These are phyloP conservation scores for Tylopilus sp. DNA, from an alignment of 1,284 basidiomycete species.

Conservation along the genomic window DNA sequence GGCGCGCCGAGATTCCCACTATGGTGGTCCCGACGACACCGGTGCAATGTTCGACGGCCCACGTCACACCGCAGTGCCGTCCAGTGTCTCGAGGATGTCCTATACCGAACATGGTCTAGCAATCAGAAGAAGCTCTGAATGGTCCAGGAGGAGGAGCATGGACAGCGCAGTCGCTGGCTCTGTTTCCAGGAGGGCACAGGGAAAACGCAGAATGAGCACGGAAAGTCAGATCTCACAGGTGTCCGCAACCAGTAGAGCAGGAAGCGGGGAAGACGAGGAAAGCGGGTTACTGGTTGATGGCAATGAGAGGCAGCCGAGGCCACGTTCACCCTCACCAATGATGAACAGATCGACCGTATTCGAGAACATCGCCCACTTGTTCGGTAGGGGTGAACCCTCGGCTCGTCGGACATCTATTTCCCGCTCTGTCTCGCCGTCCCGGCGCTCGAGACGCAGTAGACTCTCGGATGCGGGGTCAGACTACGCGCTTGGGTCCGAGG, in stretches of 20 bases:
- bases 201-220: constrained; percentile 45
- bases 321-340: constrained; percentile 41
- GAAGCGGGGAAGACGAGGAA: constrained; percentile 25
- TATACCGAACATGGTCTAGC: constrained; percentile 47
- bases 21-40: constrained; percentile 48
- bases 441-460: constrained; percentile 52
- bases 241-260: constrained; percentile 29
- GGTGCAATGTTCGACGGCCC: constrained; percentile 78
- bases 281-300: constrained; percentile 27
- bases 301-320: constrained; percentile 25
- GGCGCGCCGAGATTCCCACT: constrained; percentile 63
- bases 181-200: constrained; percentile 31
- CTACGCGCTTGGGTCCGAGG: constrained; percentile 52
- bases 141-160: constrained; percentile 52
- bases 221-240: constrained; percentile 46
- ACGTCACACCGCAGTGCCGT: constrained; percentile 66
- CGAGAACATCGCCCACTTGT: constrained; percentile 69
- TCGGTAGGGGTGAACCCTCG: constrained; percentile 50
- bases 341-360: constrained; percentile 56
- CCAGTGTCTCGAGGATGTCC: constrained; percentile 76
- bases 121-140: constrained; percentile 54
- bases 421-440: constrained; percentile 50
- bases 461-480: constrained; percentile 61
- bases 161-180: constrained; percentile 37
- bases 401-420: constrained; percentile 56